Conservation (phyloP, 2,329 filamentous ascomycete species). For the Rutstroemia sp. region DNA sequence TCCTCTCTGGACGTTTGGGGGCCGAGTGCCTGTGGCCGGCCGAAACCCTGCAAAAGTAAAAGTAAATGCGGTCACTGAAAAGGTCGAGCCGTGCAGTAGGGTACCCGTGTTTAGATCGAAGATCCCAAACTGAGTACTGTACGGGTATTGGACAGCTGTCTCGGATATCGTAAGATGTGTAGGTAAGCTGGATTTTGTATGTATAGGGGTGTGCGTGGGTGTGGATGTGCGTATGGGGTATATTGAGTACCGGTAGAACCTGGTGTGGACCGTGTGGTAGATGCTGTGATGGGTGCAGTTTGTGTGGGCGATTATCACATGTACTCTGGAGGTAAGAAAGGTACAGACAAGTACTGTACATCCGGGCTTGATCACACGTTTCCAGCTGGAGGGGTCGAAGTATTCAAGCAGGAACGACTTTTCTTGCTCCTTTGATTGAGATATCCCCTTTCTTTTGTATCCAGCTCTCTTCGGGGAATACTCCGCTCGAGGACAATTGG, state of each 20-base stretch:
- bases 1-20: background rate
- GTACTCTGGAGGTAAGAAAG: background rate
- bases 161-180: background rate
- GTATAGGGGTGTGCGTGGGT: background rate
- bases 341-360: too few relatives aligned
- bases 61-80: background rate
- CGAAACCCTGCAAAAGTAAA: background rate
- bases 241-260: background rate
- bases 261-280: background rate
- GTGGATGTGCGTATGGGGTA: background rate
- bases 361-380: background rate
- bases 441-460: slow-evolving; percentile 6
- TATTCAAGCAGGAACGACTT: background rate
- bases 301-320: background rate
- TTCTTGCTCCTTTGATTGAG: background rate
- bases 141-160: background rate
- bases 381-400: background rate
- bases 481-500: slow-evolving; percentile 7
- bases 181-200: slow-evolving; percentile 2
- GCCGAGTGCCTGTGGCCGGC: background rate
- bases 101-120: background rate
- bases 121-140: background rate
- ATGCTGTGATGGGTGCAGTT: background rate
- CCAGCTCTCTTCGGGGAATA: slow-evolving; percentile 3
- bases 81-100: slow-evolving; percentile 1